Conservation (phyloP, 306 rosid genomes). For the Cyclanthera cordifolia region DNA sequence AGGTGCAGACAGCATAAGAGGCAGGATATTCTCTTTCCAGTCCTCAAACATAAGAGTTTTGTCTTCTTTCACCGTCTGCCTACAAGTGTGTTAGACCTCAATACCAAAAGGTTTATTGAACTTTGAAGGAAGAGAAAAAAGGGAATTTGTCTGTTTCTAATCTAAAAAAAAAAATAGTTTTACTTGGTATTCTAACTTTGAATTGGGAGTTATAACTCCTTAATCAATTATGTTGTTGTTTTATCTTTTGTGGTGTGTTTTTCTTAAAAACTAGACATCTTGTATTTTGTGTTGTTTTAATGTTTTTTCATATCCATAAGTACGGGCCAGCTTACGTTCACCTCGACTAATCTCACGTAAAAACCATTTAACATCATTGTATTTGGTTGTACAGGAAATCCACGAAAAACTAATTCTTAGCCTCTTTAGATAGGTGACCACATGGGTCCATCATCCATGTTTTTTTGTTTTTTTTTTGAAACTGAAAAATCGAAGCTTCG, state of each 20-base stretch:
- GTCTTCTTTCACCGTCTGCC: constrained; percentile 68
- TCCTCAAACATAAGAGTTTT: constrained; percentile 50
- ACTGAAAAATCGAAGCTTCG: too few species aligned
- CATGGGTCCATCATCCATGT: too few species aligned
- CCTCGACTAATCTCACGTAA: too few species aligned
- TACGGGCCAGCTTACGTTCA: too few species aligned
- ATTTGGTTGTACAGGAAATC: too few species aligned
- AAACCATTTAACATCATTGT: too few species aligned
- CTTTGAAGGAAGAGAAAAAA: background rate
- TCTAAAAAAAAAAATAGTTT: background rate
- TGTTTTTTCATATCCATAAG: too few species aligned
- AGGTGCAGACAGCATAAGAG: constrained; percentile 37
- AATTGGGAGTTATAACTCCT: background rate
- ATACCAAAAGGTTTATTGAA: background rate
- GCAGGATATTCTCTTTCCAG: constrained; percentile 67
- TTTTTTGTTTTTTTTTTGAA: too few species aligned
- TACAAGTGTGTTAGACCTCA: constrained; percentile 16
- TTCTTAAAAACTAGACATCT: background rate
- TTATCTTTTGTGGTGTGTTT: background rate
- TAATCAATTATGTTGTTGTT: background rate
- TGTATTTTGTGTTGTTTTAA: background rate
- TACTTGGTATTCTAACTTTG: background rate
- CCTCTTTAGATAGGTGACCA: too few species aligned
- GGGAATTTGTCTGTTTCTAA: background rate
- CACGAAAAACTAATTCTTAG: too few species aligned